Evolutionary conservation across 257 asterid species (phyloP).

Genomic region (Nicotiana paniculata): DNA sequence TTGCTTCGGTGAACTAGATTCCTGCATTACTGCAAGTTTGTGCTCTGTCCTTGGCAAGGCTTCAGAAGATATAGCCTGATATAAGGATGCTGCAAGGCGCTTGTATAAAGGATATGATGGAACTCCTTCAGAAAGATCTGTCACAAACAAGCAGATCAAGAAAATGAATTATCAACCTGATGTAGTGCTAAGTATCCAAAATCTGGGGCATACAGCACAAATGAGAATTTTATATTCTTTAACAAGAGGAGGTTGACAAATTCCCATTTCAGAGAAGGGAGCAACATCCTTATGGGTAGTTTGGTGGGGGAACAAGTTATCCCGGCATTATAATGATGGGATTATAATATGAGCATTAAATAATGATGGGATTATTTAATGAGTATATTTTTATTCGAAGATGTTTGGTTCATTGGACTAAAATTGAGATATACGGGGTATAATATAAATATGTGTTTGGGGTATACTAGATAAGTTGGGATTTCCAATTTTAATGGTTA

Average conservation of each 20-base stretch:
- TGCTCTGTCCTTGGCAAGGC: constrained; percentile 19
- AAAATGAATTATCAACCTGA: background rate
- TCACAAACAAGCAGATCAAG: background rate
- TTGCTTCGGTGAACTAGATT: constrained; percentile 24
- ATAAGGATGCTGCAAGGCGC: constrained; percentile 54
- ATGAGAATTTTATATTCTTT: background rate
- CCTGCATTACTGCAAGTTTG: constrained; percentile 22
- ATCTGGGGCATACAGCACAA: no score
- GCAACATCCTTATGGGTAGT: background rate
- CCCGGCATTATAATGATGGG: no score
- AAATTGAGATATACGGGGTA: no score
- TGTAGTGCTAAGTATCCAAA: background rate
- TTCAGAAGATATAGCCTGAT: constrained; percentile 40
- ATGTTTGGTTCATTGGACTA: no score
- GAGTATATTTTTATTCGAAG: no score
- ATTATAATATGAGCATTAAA: no score
- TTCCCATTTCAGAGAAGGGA: background rate
- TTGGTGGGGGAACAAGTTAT: no score
- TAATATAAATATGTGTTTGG: no score
- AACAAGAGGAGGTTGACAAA: background rate
- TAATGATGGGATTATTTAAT: no score
- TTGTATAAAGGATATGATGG: constrained; percentile 71
- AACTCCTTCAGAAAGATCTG: constrained; percentile 46
- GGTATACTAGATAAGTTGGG: no score
- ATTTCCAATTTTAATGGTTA: no score